These are phyloP conservation scores for Schoenoplectus tabernaemontani DNA, from an alignment of 202 grass and related monocot species.

Conservation along the genomic window DNA sequence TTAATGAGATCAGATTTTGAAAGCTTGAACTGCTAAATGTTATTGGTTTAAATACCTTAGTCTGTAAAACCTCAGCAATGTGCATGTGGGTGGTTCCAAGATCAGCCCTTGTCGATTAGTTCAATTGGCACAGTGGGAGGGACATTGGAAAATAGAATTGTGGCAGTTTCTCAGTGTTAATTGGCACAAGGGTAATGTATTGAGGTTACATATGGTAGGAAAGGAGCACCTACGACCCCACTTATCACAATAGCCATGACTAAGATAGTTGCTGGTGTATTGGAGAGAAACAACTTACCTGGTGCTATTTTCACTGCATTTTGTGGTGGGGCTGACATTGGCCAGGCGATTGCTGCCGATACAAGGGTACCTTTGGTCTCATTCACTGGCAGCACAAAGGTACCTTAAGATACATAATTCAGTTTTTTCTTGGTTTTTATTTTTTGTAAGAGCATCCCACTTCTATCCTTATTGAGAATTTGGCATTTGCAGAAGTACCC, in stretches of 20 bases:
- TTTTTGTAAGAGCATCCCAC: neutral
- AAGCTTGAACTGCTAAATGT: neutral
- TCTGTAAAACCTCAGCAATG: neutral
- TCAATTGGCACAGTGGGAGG: neutral
- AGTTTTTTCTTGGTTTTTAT: neutral
- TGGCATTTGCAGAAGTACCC: neutral
- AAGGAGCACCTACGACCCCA: constrained; percentile 96
- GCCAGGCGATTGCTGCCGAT: constrained; percentile 77
- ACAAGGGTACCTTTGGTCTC: constrained; percentile 80
- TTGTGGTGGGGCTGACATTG: constrained; percentile 87
- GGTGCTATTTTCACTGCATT: constrained; percentile 87
- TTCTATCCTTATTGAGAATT: neutral
- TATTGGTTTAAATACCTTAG: neutral
- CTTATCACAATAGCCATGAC: constrained; percentile 95
- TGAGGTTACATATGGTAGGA: constrained; percentile 36
- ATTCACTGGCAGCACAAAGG: constrained; percentile 96
- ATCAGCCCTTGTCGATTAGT: neutral
- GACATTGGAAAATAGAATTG: neutral
- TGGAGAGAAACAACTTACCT: constrained; percentile 93
- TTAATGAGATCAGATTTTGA: neutral
- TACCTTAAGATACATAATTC: constrained; percentile 6
- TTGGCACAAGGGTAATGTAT: constrained; percentile 8
- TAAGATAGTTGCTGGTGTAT: constrained; percentile 78
- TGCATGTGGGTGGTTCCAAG: neutral
- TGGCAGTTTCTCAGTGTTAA: neutral